These are phyloP conservation scores for Ramaria sp. DNA, from an alignment of 768 basidiomycete genomes.

Conservation along the genomic window DNA sequence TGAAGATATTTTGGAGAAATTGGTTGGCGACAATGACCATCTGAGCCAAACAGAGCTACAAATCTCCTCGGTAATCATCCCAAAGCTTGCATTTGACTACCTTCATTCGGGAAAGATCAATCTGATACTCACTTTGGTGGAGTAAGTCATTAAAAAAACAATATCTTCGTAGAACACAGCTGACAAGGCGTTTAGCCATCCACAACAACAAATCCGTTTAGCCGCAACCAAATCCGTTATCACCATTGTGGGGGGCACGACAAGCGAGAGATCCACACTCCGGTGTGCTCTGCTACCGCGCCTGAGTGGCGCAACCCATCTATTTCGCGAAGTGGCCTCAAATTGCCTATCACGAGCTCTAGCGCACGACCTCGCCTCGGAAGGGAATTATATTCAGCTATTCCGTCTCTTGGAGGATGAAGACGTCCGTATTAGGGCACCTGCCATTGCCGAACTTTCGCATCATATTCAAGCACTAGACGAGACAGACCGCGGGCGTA, in stretches of 20 bases:
- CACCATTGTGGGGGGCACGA: constrained; percentile 9
- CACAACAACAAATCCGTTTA: constrained; percentile 12
- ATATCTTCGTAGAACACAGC: not conserved
- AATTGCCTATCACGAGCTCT: constrained; percentile 11
- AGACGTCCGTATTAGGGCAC: constrained; percentile 13
- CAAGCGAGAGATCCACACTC: constrained; percentile 10
- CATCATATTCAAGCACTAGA: constrained; percentile 12
- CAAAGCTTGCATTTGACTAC: constrained; percentile 14
- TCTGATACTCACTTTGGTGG: constrained; percentile 11
- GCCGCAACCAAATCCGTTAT: constrained; percentile 11
- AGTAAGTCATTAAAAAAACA: constrained; percentile 10
- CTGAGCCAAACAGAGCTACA: constrained; percentile 7
- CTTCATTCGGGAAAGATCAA: constrained; percentile 10
- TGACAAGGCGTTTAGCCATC: constrained; percentile 10
- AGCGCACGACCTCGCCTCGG: constrained; percentile 14
- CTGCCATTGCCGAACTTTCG: constrained; percentile 12
- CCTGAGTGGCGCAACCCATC: constrained; percentile 10
- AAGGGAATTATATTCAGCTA: constrained; percentile 12
- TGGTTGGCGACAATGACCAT: not conserved
- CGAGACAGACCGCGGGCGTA: constrained; percentile 11
- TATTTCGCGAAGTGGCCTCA: constrained; percentile 11
- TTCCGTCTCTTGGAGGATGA: constrained; percentile 13
- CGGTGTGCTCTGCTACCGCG: constrained; percentile 12
- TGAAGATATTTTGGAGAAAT: constrained; percentile 12
- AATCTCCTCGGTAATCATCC: constrained; percentile 10